Percentiles rank a stretch among this genome's conserved stretches.
These are phyloP conservation scores for Piloderma croceum DNA, from an alignment of 768 basidiomycete species.

Conservation along the genomic window DNA sequence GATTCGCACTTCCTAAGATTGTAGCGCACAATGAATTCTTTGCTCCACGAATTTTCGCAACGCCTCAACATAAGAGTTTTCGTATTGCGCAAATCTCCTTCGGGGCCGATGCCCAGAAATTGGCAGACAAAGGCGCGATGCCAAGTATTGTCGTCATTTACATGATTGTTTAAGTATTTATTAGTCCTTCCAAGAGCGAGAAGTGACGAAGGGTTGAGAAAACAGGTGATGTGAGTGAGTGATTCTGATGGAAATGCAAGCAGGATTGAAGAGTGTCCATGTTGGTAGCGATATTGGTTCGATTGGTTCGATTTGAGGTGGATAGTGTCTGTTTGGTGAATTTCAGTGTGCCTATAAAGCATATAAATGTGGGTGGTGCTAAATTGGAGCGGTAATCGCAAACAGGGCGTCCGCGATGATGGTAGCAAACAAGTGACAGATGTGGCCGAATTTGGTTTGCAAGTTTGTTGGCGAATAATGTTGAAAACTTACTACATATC, in stretches of 20 bases:
- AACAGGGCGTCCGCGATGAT: too few species aligned
- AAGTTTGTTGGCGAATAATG: too few species aligned
- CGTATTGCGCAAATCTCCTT: slow-evolving; percentile 45
- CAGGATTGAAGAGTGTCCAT: slow-evolving; percentile 45
- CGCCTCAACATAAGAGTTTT: slow-evolving; percentile 49
- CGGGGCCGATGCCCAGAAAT: slow-evolving; percentile 62
- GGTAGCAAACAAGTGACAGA: too few species aligned
- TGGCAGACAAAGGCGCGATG: slow-evolving; percentile 65
- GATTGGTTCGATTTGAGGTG: slow-evolving; percentile 27
- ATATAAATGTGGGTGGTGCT: slow-evolving; percentile 47
- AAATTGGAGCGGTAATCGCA: too few species aligned
- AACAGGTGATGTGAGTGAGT: slow-evolving; percentile 70
- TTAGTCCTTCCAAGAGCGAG: slow-evolving; percentile 51
- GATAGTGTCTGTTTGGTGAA: slow-evolving; percentile 31
- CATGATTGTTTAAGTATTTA: slow-evolving; percentile 51
- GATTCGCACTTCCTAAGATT: slow-evolving; percentile 43
- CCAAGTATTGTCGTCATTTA: slow-evolving; percentile 80
- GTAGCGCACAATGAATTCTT: slow-evolving; percentile 60
- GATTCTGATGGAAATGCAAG: slow-evolving; percentile 63
- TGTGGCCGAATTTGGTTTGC: too few species aligned
- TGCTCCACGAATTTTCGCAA: slow-evolving; percentile 57
- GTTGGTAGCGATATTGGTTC: slow-evolving; percentile 30
- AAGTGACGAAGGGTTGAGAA: slow-evolving; percentile 61
- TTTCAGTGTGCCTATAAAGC: slow-evolving; percentile 51
- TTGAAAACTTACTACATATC: too few species aligned